Evolutionary conservation across 805 yeast genomes (phyloP).

Genomic region (Geotrichum ghanense): DNA sequence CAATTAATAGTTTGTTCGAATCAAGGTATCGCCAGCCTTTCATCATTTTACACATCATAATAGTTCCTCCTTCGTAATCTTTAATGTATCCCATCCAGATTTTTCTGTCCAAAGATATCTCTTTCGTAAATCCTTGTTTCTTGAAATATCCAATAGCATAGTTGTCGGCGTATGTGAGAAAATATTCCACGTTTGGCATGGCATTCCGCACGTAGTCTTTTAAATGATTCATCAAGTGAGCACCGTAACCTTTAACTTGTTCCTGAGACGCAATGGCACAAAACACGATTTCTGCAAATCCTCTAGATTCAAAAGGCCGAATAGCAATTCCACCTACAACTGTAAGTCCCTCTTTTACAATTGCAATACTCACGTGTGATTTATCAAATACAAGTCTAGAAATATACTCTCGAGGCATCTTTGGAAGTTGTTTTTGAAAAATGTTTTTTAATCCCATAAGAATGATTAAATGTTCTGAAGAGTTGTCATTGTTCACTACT

Average conservation of each 20-base stretch:
- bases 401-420: constrained; percentile 97
- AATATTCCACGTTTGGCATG: constrained; percentile 62
- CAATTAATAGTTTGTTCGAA: constrained; percentile 67
- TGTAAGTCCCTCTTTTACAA: constrained; percentile 81
- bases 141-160: constrained; percentile 98
- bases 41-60: constrained; percentile 94
- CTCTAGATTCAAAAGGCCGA: constrained; percentile 81
- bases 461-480: constrained; percentile 78
- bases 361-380: constrained; percentile 91
- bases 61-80: constrained; percentile 97
- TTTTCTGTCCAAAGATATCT: constrained; percentile 70
- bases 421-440: constrained; percentile 94
- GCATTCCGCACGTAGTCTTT: constrained; percentile 91
- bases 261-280: constrained; percentile 97
- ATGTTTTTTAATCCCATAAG: constrained; percentile 91
- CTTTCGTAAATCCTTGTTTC: constrained; percentile 96
- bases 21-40: constrained; percentile 84
- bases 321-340: constrained; percentile 98
- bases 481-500: constrained; percentile 91
- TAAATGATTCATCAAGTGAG: constrained; percentile 94
- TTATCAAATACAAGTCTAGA: constrained; percentile 90
- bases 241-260: constrained; percentile 98
- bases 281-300: constrained; percentile 95
- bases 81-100: constrained; percentile 98
- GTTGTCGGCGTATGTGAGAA: constrained; percentile 93